These are phyloP conservation scores for Candida jianshihensis DNA, from an alignment of 805 yeast genomes.

Conservation along the genomic window DNA sequence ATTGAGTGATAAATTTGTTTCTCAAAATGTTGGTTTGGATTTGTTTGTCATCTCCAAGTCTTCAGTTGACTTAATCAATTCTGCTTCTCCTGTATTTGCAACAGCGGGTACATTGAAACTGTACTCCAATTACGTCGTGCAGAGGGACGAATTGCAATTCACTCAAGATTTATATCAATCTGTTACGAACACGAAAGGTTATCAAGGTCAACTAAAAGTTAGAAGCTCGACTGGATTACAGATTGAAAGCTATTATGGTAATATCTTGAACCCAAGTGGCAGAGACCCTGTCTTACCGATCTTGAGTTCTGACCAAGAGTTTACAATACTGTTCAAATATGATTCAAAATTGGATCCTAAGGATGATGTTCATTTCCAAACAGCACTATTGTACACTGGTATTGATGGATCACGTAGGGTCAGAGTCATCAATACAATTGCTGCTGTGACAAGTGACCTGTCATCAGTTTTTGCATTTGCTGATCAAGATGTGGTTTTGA, in stretches of 20 bases:
- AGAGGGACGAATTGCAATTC: slow-evolving; percentile 62
- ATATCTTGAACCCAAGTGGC: slow-evolving; percentile 30
- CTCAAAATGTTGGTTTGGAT: slow-evolving; percentile 65
- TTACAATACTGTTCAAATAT: slow-evolving; percentile 66
- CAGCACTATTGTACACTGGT: slow-evolving; percentile 82
- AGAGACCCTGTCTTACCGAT: slow-evolving; percentile 69
- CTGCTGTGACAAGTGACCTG: slow-evolving; percentile 70
- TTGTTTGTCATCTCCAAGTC: slow-evolving; percentile 60
- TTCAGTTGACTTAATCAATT: slow-evolving; percentile 65
- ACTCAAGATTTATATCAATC: slow-evolving; percentile 52
- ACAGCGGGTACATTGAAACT: slow-evolving; percentile 67
- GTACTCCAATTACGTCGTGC: slow-evolving; percentile 61
- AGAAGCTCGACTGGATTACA: slow-evolving; percentile 87
- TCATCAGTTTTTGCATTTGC: slow-evolving; percentile 71
- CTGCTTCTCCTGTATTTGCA: slow-evolving; percentile 53
- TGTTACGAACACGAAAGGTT: slow-evolving; percentile 50
- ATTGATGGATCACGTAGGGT: slow-evolving; percentile 71
- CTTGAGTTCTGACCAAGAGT: slow-evolving; percentile 52
- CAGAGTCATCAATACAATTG: slow-evolving; percentile 77
- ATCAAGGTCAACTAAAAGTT: slow-evolving; percentile 75
- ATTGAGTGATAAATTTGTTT: slow-evolving; percentile 49
- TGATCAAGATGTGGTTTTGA: slow-evolving; percentile 62
- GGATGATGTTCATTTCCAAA: slow-evolving; percentile 83
- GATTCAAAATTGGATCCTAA: slow-evolving; percentile 69
- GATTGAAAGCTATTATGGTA: slow-evolving; percentile 68